A percentile compares a stretch with the other conserved stretches of the same genome.
phyloP scores from a whole-genome alignment of 352 stramenopile species.

The Globisporangium nagaii region DNA sequence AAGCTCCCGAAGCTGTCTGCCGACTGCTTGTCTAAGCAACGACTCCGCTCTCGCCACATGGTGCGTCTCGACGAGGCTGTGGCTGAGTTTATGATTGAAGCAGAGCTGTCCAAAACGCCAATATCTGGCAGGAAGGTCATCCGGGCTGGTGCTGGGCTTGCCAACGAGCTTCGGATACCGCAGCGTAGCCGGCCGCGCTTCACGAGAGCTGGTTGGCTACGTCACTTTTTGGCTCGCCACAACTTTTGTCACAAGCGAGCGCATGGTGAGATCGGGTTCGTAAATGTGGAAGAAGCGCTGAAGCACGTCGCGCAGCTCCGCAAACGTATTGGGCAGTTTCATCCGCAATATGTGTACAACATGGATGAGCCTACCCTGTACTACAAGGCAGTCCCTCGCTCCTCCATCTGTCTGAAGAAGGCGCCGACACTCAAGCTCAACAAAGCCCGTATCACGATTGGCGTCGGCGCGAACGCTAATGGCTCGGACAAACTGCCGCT shows the following conservation, averaged over 20 bases:
- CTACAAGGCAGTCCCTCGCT: not conserved
- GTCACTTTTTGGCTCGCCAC: not conserved
- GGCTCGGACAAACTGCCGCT: not conserved
- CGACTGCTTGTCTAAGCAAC: not conserved
- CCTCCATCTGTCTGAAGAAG: not conserved
- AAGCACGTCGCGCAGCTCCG: not conserved
- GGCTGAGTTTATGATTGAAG: not conserved
- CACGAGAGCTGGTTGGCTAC: not conserved
- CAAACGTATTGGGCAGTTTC: not conserved
- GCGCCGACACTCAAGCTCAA: not conserved
- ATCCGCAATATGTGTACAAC: not conserved
- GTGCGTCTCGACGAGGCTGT: not conserved
- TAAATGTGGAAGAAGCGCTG: not conserved
- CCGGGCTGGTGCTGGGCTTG: not conserved
- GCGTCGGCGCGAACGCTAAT: not conserved
- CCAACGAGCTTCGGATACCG: not conserved
- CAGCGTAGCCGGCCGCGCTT: not conserved
- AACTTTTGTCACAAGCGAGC: not conserved
- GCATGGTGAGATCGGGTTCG: not conserved
- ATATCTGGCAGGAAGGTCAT: not conserved
- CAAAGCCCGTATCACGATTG: not conserved
- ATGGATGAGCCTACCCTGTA: not conserved
- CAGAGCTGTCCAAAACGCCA: not conserved
- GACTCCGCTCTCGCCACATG: not conserved
- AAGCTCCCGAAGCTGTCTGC: not conserved